Conservation (phyloP, 768 basidiomycete species). For the Neoboletus magnificus region DNA sequence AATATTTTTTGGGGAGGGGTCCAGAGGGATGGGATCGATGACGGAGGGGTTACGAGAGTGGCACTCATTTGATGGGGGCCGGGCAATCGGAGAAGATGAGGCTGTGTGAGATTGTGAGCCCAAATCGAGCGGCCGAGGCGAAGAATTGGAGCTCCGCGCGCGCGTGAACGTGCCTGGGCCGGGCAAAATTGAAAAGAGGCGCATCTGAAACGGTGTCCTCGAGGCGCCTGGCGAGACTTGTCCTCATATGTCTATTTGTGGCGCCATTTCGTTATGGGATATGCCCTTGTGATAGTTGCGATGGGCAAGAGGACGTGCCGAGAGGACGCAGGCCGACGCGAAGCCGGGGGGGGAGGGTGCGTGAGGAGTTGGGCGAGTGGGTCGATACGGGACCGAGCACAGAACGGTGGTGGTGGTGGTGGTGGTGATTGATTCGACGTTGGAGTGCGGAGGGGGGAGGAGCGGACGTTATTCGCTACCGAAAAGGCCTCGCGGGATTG, state of each 20-base stretch:
- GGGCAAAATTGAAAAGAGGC: slow-evolving; percentile 22
- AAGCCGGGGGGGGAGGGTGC: neutral
- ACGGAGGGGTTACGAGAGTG: slow-evolving; percentile 22
- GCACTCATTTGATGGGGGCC: slow-evolving; percentile 14
- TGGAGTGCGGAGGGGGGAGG: neutral
- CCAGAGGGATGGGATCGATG: slow-evolving; percentile 6
- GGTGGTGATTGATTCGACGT: slow-evolving; percentile 8
- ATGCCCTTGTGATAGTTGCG: slow-evolving; percentile 17
- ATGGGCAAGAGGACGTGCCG: neutral
- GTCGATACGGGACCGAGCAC: slow-evolving; percentile 10
- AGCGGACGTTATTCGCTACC: slow-evolving; percentile 37
- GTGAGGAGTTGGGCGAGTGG: neutral
- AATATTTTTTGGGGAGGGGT: neutral
- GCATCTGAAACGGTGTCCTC: slow-evolving; percentile 32
- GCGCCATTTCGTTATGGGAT: slow-evolving; percentile 16
- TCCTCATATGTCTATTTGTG: slow-evolving; percentile 26
- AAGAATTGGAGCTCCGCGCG: slow-evolving; percentile 24
- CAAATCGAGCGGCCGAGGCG: slow-evolving; percentile 21
- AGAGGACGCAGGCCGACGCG: neutral
- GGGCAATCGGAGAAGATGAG: slow-evolving; percentile 14
- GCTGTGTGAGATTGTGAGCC: slow-evolving; percentile 23
- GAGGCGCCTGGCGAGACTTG: slow-evolving; percentile 13
- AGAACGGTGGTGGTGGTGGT: neutral
- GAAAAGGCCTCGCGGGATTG: slow-evolving; percentile 32
- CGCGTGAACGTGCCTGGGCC: slow-evolving; percentile 22